These are phyloP conservation scores for Monoraphidium neglectum DNA, from an alignment of 139 green algal species.

Conservation along the genomic window DNA sequence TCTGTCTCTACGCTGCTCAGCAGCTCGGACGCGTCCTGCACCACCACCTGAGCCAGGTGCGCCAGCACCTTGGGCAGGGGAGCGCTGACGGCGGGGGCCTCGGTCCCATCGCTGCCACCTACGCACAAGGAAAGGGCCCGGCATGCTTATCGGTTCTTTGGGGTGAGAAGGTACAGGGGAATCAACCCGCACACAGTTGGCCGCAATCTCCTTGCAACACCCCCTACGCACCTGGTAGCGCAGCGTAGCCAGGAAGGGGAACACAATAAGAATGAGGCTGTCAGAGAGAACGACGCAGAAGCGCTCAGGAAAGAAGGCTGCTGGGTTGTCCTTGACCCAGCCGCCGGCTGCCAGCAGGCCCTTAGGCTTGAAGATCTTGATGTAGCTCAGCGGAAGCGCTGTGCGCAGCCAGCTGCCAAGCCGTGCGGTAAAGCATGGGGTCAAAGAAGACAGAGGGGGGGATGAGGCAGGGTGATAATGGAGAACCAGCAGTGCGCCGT, in stretches of 20 bases:
- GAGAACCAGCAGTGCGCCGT: too few relatives aligned
- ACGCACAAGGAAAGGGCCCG: too few relatives aligned
- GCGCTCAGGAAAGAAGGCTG: background rate
- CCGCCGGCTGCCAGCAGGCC: constrained; percentile 8
- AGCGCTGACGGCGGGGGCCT: background rate
- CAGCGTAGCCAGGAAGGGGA: background rate
- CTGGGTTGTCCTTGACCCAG: background rate
- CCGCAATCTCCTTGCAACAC: too few relatives aligned
- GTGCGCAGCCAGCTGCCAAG: constrained; percentile 13
- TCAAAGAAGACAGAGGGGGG: too few relatives aligned
- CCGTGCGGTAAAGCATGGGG: too few relatives aligned
- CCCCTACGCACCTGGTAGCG: too few relatives aligned
- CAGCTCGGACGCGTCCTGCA: constrained; percentile 10
- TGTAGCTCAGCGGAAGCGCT: constrained; percentile 4
- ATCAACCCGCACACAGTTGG: too few relatives aligned
- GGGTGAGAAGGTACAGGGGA: too few relatives aligned
- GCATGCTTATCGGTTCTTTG: too few relatives aligned
- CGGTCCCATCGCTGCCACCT: background rate
- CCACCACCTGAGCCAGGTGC: background rate
- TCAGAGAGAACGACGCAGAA: background rate
- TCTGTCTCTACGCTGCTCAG: constrained; percentile 1
- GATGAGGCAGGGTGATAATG: too few relatives aligned
- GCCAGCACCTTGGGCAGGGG: background rate
- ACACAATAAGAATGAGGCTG: background rate
- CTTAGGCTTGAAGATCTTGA: constrained; percentile 21